Evolutionary conservation across 768 basidiomycete genomes (phyloP).

Genomic region (Hypsizygus marmoreus): DNA sequence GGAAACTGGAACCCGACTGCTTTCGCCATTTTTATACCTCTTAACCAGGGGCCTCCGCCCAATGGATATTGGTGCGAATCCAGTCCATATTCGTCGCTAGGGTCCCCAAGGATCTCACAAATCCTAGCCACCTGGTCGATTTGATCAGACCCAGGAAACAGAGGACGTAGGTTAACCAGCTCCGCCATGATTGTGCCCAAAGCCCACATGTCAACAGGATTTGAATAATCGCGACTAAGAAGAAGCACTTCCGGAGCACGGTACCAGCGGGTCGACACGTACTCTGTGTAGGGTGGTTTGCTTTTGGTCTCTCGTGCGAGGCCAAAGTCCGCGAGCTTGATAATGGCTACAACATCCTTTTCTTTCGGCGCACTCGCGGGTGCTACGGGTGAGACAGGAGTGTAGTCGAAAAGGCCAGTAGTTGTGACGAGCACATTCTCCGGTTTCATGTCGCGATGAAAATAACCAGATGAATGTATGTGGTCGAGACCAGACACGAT

Average conservation of each 20-base stretch:
- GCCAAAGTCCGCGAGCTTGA: slow-evolving; percentile 98
- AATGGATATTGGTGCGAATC: slow-evolving; percentile 67
- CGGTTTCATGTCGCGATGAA: slow-evolving; percentile 99
- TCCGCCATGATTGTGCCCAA: slow-evolving; percentile 98
- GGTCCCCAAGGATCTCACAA: slow-evolving; percentile 92
- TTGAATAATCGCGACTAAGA: slow-evolving; percentile 89
- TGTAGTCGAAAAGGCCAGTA: slow-evolving; percentile 92
- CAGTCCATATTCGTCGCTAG: slow-evolving; percentile 76
- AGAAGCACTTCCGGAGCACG: slow-evolving; percentile 96
- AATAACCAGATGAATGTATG: slow-evolving; percentile 91
- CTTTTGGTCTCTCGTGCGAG: slow-evolving; percentile 89
- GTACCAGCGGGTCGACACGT: slow-evolving; percentile 99
- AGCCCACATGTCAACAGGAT: slow-evolving; percentile 99
- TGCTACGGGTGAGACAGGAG: slow-evolving; percentile 70
- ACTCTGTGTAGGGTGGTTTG: slow-evolving; percentile 95
- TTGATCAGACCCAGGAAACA: slow-evolving; percentile 94
- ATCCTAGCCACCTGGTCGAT: slow-evolving; percentile 91
- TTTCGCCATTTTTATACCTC: slow-evolving; percentile 86
- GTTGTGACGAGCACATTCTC: slow-evolving; percentile 99
- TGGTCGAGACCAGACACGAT: slow-evolving; percentile 89
- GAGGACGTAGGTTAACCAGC: slow-evolving; percentile 88
- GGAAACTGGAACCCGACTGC: slow-evolving; percentile 86
- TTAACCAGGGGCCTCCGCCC: slow-evolving; percentile 89
- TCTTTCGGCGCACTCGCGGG: slow-evolving; percentile 69
- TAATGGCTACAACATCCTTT: slow-evolving; percentile 93